phyloP scores from a whole-genome alignment of 2,329 filamentous ascomycete genomes.

The Cryphonectria carpinicola region DNA sequence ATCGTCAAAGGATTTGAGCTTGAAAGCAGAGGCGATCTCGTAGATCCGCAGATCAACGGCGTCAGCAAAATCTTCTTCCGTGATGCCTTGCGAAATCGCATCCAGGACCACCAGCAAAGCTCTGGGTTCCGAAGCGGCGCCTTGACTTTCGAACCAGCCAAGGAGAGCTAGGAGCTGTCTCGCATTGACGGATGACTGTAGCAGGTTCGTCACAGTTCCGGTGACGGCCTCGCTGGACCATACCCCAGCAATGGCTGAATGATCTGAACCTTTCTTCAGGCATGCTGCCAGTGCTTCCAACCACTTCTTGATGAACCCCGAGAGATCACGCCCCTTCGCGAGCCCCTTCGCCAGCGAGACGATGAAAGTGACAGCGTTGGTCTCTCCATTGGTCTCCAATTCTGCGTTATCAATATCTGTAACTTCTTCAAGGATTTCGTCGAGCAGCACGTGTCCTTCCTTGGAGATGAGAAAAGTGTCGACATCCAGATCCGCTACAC shows the following conservation, averaged over 20 bases:
- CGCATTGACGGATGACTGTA: constrained; percentile 50
- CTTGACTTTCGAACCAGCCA: constrained; percentile 45
- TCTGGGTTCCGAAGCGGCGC: constrained; percentile 33
- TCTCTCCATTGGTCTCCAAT: constrained; percentile 16
- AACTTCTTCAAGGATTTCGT: constrained; percentile 44
- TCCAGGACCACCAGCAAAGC: constrained; percentile 49
- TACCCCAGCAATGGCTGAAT: constrained; percentile 22
- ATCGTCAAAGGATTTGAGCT: constrained; percentile 22
- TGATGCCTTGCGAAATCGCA: constrained; percentile 47
- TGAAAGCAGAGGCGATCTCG: constrained; percentile 36
- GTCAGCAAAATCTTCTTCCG: constrained; percentile 48
- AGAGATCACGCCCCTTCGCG: constrained; percentile 47
- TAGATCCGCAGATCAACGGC: constrained; percentile 45
- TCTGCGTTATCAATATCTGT: constrained; percentile 30
- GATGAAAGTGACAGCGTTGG: constrained; percentile 41
- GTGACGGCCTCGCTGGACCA: constrained; percentile 38
- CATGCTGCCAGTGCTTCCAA: constrained; percentile 45
- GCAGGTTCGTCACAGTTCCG: constrained; percentile 32
- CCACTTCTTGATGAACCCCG: constrained; percentile 53
- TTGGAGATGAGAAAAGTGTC: constrained; percentile 49
- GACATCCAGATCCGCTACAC: constrained; percentile 49
- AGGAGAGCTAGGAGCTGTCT: constrained; percentile 50
- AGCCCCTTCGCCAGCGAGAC: constrained; percentile 49
- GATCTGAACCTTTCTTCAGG: constrained; percentile 32
- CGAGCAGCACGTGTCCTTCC: constrained; percentile 45